Conservation (phyloP, 768 basidiomycete species). For the Lepiota brunneoincarnata region DNA sequence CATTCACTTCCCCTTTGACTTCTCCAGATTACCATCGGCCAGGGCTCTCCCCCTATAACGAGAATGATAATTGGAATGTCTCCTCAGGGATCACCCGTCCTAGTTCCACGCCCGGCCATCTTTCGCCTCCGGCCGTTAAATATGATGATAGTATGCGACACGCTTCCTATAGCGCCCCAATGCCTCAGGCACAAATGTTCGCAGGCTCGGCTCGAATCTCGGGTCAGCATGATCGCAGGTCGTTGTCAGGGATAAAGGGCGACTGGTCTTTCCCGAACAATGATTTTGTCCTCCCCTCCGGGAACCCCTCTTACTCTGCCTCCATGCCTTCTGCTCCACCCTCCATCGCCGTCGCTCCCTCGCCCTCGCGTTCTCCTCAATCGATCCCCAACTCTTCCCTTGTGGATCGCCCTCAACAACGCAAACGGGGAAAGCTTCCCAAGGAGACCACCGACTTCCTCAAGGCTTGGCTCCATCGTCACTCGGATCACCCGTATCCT, state of each 20-base stretch:
- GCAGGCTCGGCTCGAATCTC: conserved; percentile 68
- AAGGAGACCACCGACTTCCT: conserved; percentile 90
- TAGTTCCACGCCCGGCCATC: conserved; percentile 62
- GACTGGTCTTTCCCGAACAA: conserved; percentile 69
- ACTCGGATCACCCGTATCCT: conserved; percentile 87
- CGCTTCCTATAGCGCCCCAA: conserved; percentile 59
- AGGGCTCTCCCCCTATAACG: conserved; percentile 43
- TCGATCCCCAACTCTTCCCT: conserved; percentile 52
- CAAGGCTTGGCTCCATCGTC: conserved; percentile 85
- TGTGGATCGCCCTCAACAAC: conserved; percentile 66
- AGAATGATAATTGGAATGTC: conserved; percentile 53
- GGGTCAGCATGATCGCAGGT: conserved; percentile 65
- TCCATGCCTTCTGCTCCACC: conserved; percentile 44
- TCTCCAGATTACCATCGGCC: conserved; percentile 47
- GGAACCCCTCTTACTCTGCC: conserved; percentile 36
- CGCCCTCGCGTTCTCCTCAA: conserved; percentile 55
- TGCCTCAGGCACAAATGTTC: conserved; percentile 62
- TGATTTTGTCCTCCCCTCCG: conserved; percentile 53
- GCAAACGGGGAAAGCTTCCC: conserved; percentile 84
- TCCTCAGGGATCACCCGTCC: conserved; percentile 63
- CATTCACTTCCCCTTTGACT: conserved; percentile 44
- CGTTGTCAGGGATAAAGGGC: conserved; percentile 54
- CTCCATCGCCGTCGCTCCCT: conserved; percentile 38
- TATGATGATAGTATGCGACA: conserved; percentile 74
- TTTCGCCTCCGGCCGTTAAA: conserved; percentile 52